phyloP scores from a whole-genome alignment of 148 eudicot genomes.

The Rheum nobile region DNA sequence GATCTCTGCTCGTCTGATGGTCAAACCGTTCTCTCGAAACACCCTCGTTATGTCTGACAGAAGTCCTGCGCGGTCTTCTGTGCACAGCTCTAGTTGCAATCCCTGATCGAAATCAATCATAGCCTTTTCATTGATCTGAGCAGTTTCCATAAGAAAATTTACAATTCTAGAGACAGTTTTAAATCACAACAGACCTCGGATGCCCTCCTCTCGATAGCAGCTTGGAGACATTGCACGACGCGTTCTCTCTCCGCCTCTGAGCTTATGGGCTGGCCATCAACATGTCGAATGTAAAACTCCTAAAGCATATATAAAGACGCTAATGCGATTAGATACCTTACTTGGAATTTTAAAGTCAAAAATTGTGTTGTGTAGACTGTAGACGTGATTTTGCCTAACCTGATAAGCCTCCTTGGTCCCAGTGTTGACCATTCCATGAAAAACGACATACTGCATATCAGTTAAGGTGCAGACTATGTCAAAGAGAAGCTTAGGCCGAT shows the following conservation, averaged over 20 bases:
- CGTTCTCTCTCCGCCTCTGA: constrained; percentile 80
- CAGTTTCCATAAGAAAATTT: neutral
- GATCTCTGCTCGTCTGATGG: constrained; percentile 64
- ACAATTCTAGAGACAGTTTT: neutral
- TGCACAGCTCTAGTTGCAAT: constrained; percentile 56
- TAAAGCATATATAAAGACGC: constrained; percentile 12
- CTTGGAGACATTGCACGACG: constrained; percentile 81
- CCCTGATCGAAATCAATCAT: constrained; percentile 42
- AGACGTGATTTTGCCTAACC: constrained; percentile 20
- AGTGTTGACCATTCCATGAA: constrained; percentile 56
- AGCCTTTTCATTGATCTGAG: no score
- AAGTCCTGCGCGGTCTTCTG: constrained; percentile 73
- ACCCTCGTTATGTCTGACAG: constrained; percentile 76
- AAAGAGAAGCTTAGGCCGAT: constrained; percentile 82
- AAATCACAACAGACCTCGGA: constrained; percentile 40
- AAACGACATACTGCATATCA: constrained; percentile 88
- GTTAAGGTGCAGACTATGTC: constrained; percentile 84
- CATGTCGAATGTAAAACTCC: constrained; percentile 89
- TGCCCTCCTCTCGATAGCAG: constrained; percentile 76
- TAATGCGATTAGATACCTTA: neutral
- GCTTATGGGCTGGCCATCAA: constrained; percentile 66
- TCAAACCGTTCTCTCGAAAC: constrained; percentile 70
- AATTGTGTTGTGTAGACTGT: no score
- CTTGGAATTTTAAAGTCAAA: neutral
- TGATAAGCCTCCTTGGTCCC: constrained; percentile 58